phyloP scores from a whole-genome alignment of 2,329 filamentous ascomycete genomes.

The Claviceps monticola region DNA sequence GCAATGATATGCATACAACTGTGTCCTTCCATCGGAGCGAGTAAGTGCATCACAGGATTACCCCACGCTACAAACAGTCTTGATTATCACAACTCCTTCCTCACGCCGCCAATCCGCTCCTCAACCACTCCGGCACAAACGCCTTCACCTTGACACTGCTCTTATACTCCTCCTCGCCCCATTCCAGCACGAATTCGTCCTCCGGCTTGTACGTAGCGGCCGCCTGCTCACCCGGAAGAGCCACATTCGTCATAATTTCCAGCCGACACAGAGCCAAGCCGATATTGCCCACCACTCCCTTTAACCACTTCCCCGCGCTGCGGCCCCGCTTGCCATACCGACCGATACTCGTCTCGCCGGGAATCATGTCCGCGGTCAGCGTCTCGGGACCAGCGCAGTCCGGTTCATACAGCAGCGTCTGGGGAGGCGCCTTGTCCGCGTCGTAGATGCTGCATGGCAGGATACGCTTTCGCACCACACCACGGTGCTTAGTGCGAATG shows the following conservation, averaged over 20 bases:
- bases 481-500: conserved; percentile 86
- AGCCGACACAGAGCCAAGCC: conserved; percentile 77
- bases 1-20: too few species aligned
- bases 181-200: conserved; percentile 47
- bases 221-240: conserved; percentile 53
- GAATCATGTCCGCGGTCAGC: conserved; percentile 23
- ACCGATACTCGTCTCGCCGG: conserved; percentile 34
- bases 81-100: neutral
- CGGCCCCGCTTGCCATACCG: conserved; percentile 45
- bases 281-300: conserved; percentile 70
- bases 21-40: too few species aligned
- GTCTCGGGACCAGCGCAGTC: conserved; percentile 13
- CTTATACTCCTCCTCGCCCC: conserved; percentile 28
- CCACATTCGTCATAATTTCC: conserved; percentile 78
- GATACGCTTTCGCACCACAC: conserved; percentile 82
- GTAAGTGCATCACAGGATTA: too few species aligned
- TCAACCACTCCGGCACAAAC: conserved; percentile 70
- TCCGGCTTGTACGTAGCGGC: conserved; percentile 47
- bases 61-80: neutral
- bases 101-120: conserved; percentile 19
- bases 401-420: conserved; percentile 33
- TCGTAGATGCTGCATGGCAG: conserved; percentile 66
- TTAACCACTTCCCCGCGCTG: conserved; percentile 68
- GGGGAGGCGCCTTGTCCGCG: conserved; percentile 23
- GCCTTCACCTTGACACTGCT: conserved; percentile 50